Percentiles rank a stretch among this genome's conserved stretches.
These are phyloP conservation scores for Xylariaceae sp. DNA, from an alignment of 2,329 filamentous ascomycete genomes.

Conservation along the genomic window DNA sequence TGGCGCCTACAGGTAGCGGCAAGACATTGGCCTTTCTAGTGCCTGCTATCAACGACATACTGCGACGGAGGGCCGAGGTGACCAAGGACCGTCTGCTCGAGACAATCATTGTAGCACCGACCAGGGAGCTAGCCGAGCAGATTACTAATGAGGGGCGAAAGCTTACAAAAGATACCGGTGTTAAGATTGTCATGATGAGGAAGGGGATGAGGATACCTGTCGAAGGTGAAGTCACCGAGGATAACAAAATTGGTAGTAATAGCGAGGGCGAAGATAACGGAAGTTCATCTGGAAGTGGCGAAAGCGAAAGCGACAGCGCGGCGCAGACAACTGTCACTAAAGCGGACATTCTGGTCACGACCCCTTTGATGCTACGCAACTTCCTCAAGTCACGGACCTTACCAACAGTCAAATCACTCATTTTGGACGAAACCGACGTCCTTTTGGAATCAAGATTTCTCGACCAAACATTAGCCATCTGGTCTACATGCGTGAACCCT, in stretches of 20 bases:
- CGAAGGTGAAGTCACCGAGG: conserved; percentile 31
- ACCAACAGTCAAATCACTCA: conserved; percentile 65
- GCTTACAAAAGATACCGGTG: conserved; percentile 68
- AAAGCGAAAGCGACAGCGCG: conserved; percentile 32
- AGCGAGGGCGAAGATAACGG: conserved; percentile 22
- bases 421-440: conserved; percentile 93
- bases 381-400: conserved; percentile 58
- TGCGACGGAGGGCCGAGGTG: conserved; percentile 51
- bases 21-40: conserved; percentile 94
- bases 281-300: conserved; percentile 34
- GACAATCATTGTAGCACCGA: conserved; percentile 71
- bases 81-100: conserved; percentile 51
- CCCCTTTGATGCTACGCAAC: conserved; percentile 74
- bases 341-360: conserved; percentile 76
- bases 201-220: conserved; percentile 73
- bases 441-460: conserved; percentile 81
- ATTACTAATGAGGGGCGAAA: conserved; percentile 86
- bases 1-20: conserved; percentile 92
- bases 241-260: conserved; percentile 18
- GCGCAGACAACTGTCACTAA: conserved; percentile 52
- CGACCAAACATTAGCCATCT: conserved; percentile 80
- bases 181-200: conserved; percentile 76
- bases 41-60: conserved; percentile 74
- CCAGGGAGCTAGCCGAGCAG: conserved; percentile 72
- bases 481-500: conserved; percentile 70